Evolutionary conservation across 352 stramenopile genomes (phyloP), one percentile per base, ranked within the genome.

Genomic region (Phytophthora litchii): DNA sequence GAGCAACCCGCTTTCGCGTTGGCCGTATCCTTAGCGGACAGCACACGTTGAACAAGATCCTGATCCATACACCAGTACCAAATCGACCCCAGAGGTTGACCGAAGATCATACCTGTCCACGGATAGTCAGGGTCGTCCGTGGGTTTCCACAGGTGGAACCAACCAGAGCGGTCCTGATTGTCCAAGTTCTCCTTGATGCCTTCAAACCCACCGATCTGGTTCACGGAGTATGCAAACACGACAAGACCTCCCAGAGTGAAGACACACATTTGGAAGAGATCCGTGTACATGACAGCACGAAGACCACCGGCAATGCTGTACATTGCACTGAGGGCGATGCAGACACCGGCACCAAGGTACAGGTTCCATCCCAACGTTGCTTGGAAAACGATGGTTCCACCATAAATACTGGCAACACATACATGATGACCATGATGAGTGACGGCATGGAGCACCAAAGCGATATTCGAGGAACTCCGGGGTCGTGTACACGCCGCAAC

Each of bases 11-110:
- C 71, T 50, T 89, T 86, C 8, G 77, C 75, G 44, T 89, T 78
- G 11, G 76, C 68, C 4, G 76, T 81, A 58, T 89, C 76, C 45
- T 87, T 88, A n/a, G 80, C 76, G 14, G 80, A 84, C n/a, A 89
- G 53, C 43, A 84, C 70, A 40, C 80, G 80, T 62, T 89, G 80
- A 29, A 89, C 78, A 3, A 89, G 54, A 31, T 88, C 78, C 34
- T 89, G 80, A 51, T 89, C 78, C 73, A 89, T 86, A 53, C 80
- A 87, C 80, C 80, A 89, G 59, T 89, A 88, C 78, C 78, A 89
- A 36, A 86, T 76, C 10, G 74, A 84, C 8, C 78, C 76, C 9
- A 87, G 57, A 17, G 74, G 77, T 50, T 86, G 76, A 4, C 80
- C 80, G 20, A 89, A 80, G 37, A 89, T 68, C 75, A 88, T 87